Evolutionary conservation across 2,329 filamentous ascomycete species (phyloP).

Genomic region (Pseudogymnoascus sp.): DNA sequence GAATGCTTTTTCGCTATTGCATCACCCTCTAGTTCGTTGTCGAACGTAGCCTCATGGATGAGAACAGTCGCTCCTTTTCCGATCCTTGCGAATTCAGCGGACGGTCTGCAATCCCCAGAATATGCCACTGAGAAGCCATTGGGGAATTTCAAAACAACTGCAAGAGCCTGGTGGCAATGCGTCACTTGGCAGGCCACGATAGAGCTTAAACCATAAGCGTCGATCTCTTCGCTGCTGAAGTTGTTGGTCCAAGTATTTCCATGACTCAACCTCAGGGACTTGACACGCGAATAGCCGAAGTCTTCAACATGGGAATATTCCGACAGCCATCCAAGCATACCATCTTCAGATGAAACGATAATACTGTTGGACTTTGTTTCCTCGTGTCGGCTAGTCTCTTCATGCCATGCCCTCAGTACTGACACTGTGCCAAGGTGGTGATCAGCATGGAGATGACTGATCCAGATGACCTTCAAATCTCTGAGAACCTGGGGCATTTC

Average conservation of each 20-base stretch:
- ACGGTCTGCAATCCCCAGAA: conserved; percentile 89
- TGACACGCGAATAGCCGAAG: conserved; percentile 56
- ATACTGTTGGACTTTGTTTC: conserved; percentile 38
- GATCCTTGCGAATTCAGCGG: conserved; percentile 59
- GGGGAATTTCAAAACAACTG: conserved; percentile 70
- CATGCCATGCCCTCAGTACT: conserved; percentile 76
- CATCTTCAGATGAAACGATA: conserved; percentile 60
- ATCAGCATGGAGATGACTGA: conserved; percentile 93
- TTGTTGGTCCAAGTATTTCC: conserved; percentile 26
- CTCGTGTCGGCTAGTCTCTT: conserved; percentile 41
- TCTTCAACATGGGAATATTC: conserved; percentile 78
- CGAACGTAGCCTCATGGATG: conserved; percentile 94
- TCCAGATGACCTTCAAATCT: conserved; percentile 78
- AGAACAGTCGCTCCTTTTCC: conserved; percentile 74
- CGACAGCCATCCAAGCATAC: conserved; percentile 69
- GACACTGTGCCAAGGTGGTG: conserved; percentile 84
- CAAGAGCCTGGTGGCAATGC: conserved; percentile 77
- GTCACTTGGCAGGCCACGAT: conserved; percentile 63
- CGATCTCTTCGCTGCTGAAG: conserved; percentile 37
- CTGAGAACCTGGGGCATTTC: conserved; percentile 66
- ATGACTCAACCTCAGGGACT: conserved; percentile 23
- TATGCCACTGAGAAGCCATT: conserved; percentile 82
- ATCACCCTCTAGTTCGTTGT: conserved; percentile 73
- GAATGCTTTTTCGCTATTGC: conserved; percentile 84
- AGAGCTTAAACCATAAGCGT: conserved; percentile 54